Percentiles rank a stretch among this genome's conserved stretches.
These are phyloP conservation scores for Saturnispora quitensis DNA, from an alignment of 805 yeast species.

Conservation along the genomic window DNA sequence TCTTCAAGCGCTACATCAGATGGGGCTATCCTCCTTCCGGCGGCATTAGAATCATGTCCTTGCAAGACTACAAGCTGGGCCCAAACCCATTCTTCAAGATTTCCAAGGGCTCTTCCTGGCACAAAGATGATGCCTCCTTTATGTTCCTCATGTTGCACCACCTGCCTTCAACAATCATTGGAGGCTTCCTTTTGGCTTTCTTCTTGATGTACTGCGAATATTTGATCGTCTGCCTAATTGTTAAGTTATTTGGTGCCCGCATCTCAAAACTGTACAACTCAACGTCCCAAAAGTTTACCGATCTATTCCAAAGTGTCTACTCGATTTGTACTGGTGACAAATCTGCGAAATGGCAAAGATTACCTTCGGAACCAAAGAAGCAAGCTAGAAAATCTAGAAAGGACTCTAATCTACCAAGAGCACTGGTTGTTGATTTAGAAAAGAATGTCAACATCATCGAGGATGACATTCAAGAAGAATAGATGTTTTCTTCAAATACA, in stretches of 20 bases:
- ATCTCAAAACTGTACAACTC: conserved; percentile 3
- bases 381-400: conserved; percentile 32
- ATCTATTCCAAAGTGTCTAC: background rate
- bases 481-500: background rate
- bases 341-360: conserved; percentile 5
- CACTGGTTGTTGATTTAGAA: conserved; percentile 29
- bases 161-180: conserved; percentile 58
- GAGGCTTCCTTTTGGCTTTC: conserved; percentile 56
- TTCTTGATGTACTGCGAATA: conserved; percentile 39
- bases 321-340: background rate
- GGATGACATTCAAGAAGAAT: conserved; percentile 5
- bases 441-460: conserved; percentile 20
- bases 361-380: background rate
- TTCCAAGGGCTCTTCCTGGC: conserved; percentile 88
- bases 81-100: conserved; percentile 60
- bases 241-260: conserved; percentile 7
- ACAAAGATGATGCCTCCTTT: conserved; percentile 74
- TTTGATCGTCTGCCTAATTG: conserved; percentile 26
- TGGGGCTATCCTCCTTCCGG: conserved; percentile 65
- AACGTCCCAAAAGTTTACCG: background rate
- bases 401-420: conserved; percentile 44
- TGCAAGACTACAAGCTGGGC: conserved; percentile 55
- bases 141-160: conserved; percentile 69
- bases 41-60: conserved; percentile 60
- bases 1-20: conserved; percentile 82